Evolutionary conservation across 257 asterid genomes (phyloP), one percentile per base, ranked within the genome.

Genomic region (Gardenia jasminoides): DNA sequence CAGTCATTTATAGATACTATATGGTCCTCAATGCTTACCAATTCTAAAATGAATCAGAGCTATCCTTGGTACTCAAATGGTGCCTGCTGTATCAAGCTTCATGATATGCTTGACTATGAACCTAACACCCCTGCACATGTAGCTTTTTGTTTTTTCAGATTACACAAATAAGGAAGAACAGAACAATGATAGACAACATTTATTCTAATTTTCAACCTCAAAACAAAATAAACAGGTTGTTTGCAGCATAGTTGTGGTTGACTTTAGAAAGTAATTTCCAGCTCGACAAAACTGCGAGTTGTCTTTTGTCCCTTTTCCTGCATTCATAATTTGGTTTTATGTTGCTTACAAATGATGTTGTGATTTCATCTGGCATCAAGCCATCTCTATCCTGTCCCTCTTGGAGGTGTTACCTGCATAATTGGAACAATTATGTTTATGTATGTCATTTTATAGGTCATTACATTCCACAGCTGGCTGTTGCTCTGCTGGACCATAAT

Each of bases 391-490:
- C 24, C 10, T 58, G 5, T 54, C 11, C 19, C 54, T 22, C 67
- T 56, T 9, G 0, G 10, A 22, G 78, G 24, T 39, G 46, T 62
- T n/a, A 31, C 22, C 41, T 36, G 3, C 41, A 36, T 36, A 48
- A 10, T 43, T 73, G 47, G 76, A 67, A 22, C 56, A 70, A 61
- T 80, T 80, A 70, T 1, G 10, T 33, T 58, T 19, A 43, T 59
- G 64, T 54, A 46, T 17, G 64, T 82, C 33, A 44, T 69, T 56
- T 24, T 44, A 43, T 75, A 95, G 99, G 99, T 56, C 99, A 95
- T 87, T 95, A 95, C 85, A 90, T 93, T 77, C 97, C 98, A 24
- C 98, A 95, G 78, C 84, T 95, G 81, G 94, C 99, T 71, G 79
- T 84, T 78, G 89, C 88, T 50, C 97, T 95, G 75, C 86, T 93